These are phyloP conservation scores for Alternaria triticina DNA, from an alignment of 2,329 filamentous ascomycete genomes.

Conservation along the genomic window DNA sequence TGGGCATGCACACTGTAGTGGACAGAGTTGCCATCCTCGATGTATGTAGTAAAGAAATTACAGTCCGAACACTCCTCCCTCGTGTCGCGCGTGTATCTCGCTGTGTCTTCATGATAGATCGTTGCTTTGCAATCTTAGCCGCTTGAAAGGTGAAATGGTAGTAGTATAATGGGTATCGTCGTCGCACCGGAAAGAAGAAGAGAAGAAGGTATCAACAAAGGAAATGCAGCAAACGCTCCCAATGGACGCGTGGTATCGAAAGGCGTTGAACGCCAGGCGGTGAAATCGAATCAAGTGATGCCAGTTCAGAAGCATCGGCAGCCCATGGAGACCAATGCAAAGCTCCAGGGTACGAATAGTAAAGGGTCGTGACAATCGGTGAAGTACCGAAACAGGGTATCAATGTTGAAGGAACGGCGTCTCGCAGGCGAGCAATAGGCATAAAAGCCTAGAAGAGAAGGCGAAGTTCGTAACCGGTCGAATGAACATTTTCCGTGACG, in stretches of 20 bases:
- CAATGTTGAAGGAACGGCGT: constrained; percentile 11
- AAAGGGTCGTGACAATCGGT: constrained; percentile 41
- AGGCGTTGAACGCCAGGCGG: constrained; percentile 29
- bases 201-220: constrained; percentile 22
- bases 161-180: constrained; percentile 49
- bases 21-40: constrained; percentile 11
- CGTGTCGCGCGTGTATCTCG: constrained; percentile 23
- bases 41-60: constrained; percentile 25
- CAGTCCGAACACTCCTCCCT: constrained; percentile 17
- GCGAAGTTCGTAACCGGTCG: constrained; percentile 57
- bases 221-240: constrained; percentile 24
- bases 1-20: constrained; percentile 5
- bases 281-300: constrained; percentile 12
- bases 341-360: constrained; percentile 37
- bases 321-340: constrained; percentile 14
- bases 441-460: constrained; percentile 51
- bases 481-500: constrained; percentile 52
- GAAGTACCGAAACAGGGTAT: constrained; percentile 22
- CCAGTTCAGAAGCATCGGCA: constrained; percentile 21
- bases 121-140: constrained; percentile 34
- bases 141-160: constrained; percentile 27
- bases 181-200: constrained; percentile 32
- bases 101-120: constrained; percentile 26
- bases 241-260: constrained; percentile 36
- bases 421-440: not conserved